Percentiles rank a stretch among this genome's conserved stretches.
Conservation (phyloP, 1,284 basidiomycete genomes). For the Gomphus bonarii region DNA sequence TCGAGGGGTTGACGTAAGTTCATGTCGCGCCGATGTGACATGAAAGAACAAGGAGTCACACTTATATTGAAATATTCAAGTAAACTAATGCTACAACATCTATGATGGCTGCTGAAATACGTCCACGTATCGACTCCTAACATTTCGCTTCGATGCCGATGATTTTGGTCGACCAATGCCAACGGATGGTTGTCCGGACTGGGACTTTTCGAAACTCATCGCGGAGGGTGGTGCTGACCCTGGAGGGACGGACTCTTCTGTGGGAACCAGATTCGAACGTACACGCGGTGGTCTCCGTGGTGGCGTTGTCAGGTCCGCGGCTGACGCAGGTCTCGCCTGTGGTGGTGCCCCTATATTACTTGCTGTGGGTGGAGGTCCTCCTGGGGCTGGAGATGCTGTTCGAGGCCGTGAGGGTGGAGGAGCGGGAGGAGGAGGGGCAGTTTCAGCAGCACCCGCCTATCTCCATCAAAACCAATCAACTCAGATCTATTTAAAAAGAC, state of each 20-base stretch:
- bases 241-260: conserved; percentile 23
- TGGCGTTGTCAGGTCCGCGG: conserved; percentile 45
- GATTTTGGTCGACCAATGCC: conserved; percentile 42
- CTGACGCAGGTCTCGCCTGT: conserved; percentile 48
- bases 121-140: conserved; percentile 78
- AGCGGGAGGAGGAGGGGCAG: conserved; percentile 41
- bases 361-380: conserved; percentile 22
- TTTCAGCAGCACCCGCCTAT: conserved; percentile 44
- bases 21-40: neutral
- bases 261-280: conserved; percentile 57
- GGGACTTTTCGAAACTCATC: conserved; percentile 26
- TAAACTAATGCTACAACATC: conserved; percentile 8
- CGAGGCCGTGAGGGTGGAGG: conserved; percentile 67
- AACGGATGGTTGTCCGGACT: conserved; percentile 20
- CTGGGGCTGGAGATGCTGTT: conserved; percentile 65
- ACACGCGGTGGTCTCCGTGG: conserved; percentile 42
- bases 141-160: conserved; percentile 57
- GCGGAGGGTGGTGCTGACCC: conserved; percentile 16
- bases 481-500: conserved; percentile 4
- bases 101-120: conserved; percentile 49
- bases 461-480: conserved; percentile 2
- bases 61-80: neutral
- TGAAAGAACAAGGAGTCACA: neutral
- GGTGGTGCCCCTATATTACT: conserved; percentile 33
- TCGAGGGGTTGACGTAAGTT: neutral